Evolutionary conservation across 352 stramenopile species (phyloP), one percentile per base, ranked within the genome.

Genomic region (Globisporangium iwayamae): DNA sequence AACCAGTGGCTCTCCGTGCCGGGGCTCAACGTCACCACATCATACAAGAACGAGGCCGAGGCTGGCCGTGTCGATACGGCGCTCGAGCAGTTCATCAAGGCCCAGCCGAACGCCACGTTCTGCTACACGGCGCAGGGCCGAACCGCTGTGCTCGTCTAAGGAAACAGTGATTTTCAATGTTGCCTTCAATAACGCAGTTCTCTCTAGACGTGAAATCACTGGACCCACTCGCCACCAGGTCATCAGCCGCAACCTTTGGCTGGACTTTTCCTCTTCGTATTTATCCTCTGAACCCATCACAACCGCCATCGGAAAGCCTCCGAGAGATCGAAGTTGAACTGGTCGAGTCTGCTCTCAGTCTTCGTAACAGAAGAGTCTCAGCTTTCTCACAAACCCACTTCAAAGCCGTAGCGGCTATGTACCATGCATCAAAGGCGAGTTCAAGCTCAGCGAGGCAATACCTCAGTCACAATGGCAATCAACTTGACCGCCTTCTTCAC

Each of bases 41-140:
- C 51, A 1, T 56, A 56, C 51, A 56, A 56, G 20, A 93, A 81
- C 51, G 30, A 85, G 20, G 87, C 79, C 56, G 89, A 91, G 82
- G 67, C 89, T 18, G 55, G 55, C 25, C 55, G 55, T 20, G 41
- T 61, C 16, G 55, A 61, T 20, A 38, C 55, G n/a, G 52, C 76
- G 88, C 41, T 86, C 22, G 55, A 61, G 36, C 82, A 61, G 28
- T 61, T 51, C 41, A 61, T 61, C 25, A 51, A 47, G 36, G 7
- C 14, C 34, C 41, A 51, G 36, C 55, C 55, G 20, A 51, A 61
- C 25, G 55, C 34, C 36, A 61, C 36, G 25, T 51, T 61, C 13
- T 61, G 36, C 41, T 61, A 51, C 36, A 61, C 36, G 38, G 36
- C n/a, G 20, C 38, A 61, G 20, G 55, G 55, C 13, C 36, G 55